Base-by-base conservation (phyloP, 805 yeast species). In the Komagataella kurtzmanii region DNA sequence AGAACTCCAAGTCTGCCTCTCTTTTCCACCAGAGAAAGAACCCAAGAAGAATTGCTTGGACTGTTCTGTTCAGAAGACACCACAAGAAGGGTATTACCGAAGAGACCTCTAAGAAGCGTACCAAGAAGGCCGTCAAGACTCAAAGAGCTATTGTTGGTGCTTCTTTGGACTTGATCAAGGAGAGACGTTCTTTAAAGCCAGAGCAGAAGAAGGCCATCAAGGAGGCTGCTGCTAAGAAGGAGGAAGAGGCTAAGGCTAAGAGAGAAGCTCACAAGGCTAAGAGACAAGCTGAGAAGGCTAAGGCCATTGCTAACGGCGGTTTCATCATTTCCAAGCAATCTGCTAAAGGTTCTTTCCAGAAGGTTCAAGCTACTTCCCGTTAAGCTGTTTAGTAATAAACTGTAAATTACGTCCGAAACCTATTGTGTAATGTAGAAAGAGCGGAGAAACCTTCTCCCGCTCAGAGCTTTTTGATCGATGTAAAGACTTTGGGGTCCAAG, bases 31-130 rank as follows among this genome's bases (percentile, higher is more conserved):
- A 93, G 83, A 89, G 97, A 85, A 93, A 93, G 95, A 93, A 93
- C 90, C 99, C 99, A 80, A 90, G 99, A 85, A 87, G 97, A 84
- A 83, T 93, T 73, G 83, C 98, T 61, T 93, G 99, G 99, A 93
- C 99, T 64, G 97, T 91, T 70, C 83, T 93, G 69, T 93, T 80
- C 91, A 91, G 99, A 85, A 88, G 96, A 80, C 97, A 91, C 80
- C 98, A 93, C 95, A 89, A 88, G 86, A 93, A 93, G 81, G 99
- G 99, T 81, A 82, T 91, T 73, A 83, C 97, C 70, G 99, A 93
- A 83, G 99, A 93, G 81, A 88, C 86, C 65, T 66, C 95, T 74
- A 93, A 88, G 86, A 95, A 88, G 85, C 88, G 96, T 79, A 63
- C 93, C 65, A 91, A 97, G 83, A 90, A 88, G 84, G 74, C 96